Evolutionary conservation across 139 green algal species (phyloP).

Genomic region (Spirogloea muscicola): DNA sequence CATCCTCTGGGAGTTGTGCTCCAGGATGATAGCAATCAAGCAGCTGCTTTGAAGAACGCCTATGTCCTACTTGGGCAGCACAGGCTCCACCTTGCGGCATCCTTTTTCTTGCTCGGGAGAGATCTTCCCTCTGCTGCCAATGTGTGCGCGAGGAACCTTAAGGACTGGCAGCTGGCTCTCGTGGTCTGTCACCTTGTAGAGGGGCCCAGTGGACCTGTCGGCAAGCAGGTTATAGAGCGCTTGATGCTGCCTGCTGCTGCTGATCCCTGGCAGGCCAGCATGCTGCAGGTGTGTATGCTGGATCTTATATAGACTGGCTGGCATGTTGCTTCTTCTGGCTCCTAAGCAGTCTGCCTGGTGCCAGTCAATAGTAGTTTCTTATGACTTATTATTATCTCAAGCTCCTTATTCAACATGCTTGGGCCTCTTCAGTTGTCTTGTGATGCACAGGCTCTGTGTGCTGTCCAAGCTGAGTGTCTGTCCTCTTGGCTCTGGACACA

Average conservation of each 20-base stretch:
- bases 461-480: too few species aligned
- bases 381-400: too few species aligned
- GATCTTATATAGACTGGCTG: too few species aligned
- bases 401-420: too few species aligned
- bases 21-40: slow-evolving; percentile 38
- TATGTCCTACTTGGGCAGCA: slow-evolving; percentile 84
- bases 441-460: too few species aligned
- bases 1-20: neutral
- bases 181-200: slow-evolving; percentile 36
- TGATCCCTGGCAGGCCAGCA: slow-evolving; percentile 27
- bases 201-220: neutral
- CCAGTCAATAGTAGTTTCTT: too few species aligned
- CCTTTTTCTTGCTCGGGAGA: slow-evolving; percentile 80
- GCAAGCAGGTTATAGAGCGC: neutral
- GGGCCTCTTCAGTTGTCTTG: too few species aligned
- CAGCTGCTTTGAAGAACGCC: slow-evolving; percentile 83
- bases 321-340: too few species aligned
- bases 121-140: slow-evolving; percentile 57
- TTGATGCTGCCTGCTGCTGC: slow-evolving; percentile 17
- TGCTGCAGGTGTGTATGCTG: slow-evolving; percentile 9
- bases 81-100: slow-evolving; percentile 70
- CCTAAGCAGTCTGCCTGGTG: too few species aligned
- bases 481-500: too few species aligned
- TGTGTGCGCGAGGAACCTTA: slow-evolving; percentile 59
- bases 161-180: slow-evolving; percentile 71